Evolutionary conservation across 495 filamentous ascomycete species (phyloP), one percentile per base, ranked within the genome.

Genomic region (Aspergillus sclerotiicarbonarius): DNA sequence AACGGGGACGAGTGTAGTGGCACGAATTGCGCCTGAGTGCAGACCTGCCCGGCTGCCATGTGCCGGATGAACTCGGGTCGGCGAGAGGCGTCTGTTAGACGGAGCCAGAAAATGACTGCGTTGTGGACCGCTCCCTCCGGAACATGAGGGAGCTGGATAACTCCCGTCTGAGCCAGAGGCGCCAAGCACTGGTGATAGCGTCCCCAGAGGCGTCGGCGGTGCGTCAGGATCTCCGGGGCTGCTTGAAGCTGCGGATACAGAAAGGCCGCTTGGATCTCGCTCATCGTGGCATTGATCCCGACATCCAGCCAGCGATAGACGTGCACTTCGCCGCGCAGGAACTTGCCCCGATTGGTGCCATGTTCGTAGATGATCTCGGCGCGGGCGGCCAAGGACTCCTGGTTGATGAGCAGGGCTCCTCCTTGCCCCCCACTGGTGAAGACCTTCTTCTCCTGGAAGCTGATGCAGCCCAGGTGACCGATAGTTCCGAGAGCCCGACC

Each of bases 401-500:
- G 59, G 8, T 67, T 67, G 45, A 65, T 45, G 18, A 62, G 35
- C 6, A 65, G 16, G 1, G 65, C 65, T 8, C 65, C 62, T 9
- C 62, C 62, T 29, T 58, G 53, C 0, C 65, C 62, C 0, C 62
- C 65, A 7, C 62, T 53, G 3, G 62, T 67, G 49, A 67, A 60
- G 56, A 65, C 64, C 53, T 67, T 67, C 19, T 54, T 67, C 54
- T 62, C 65, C 37, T 67, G 65, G 43, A 67, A 67, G 35, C 62
- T 65, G 33, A 67, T 60, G 33, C 62, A 67, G 37, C 62, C 62
- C 4, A 67, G 43, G 19, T 67, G 48, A 8, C 65, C 62, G 31
- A 65, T 65, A 2, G 44, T 60, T 18, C 57, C 57, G 1, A 60
- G 44, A 19, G 29, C 41, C 8, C 51, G 29, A n/a, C 29, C 57